phyloP scores from a whole-genome alignment of 2,329 filamentous ascomycete genomes.

The Monilinia laxa region DNA sequence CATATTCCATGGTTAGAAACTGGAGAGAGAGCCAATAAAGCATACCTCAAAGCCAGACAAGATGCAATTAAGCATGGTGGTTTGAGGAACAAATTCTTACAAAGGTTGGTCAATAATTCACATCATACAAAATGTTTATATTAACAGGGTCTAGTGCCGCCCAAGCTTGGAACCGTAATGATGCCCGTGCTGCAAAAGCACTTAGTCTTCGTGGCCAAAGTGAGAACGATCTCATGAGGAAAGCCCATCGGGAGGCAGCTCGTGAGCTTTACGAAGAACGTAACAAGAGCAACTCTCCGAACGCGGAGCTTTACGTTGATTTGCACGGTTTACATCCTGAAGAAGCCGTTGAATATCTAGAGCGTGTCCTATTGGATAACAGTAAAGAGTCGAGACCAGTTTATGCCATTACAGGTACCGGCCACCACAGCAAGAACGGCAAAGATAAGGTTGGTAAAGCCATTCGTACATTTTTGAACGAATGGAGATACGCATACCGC shows the following conservation, averaged over 20 bases:
- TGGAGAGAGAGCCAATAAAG: conserved; percentile 84
- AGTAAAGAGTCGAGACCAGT: conserved; percentile 70
- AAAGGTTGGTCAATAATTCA: conserved; percentile 61
- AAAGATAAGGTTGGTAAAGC: conserved; percentile 98
- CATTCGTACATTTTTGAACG: conserved; percentile 84
- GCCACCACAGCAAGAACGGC: conserved; percentile 96
- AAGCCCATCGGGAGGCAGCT: conserved; percentile 92
- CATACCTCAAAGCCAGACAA: conserved; percentile 90
- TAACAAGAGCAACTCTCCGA: conserved; percentile 64
- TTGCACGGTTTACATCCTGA: conserved; percentile 98
- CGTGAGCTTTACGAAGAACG: conserved; percentile 90
- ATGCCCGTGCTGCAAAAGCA: conserved; percentile 92
- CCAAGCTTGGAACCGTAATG: conserved; percentile 97
- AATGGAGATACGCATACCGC: conserved; percentile 93
- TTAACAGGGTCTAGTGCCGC: conserved; percentile 64
- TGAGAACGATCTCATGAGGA: conserved; percentile 96
- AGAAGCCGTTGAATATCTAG: conserved; percentile 92
- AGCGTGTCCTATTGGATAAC: conserved; percentile 83
- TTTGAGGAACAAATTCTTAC: conserved; percentile 92
- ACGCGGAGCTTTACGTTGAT: conserved; percentile 84
- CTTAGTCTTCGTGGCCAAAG: conserved; percentile 91
- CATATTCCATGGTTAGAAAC: conserved; percentile 97
- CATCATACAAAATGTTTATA: background rate
- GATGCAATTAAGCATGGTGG: conserved; percentile 98
- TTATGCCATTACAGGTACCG: conserved; percentile 95